A percentile compares a stretch with the other conserved stretches of the same genome.
These are phyloP conservation scores for Starmerella bombicola DNA, from an alignment of 805 yeast genomes.

Conservation along the genomic window DNA sequence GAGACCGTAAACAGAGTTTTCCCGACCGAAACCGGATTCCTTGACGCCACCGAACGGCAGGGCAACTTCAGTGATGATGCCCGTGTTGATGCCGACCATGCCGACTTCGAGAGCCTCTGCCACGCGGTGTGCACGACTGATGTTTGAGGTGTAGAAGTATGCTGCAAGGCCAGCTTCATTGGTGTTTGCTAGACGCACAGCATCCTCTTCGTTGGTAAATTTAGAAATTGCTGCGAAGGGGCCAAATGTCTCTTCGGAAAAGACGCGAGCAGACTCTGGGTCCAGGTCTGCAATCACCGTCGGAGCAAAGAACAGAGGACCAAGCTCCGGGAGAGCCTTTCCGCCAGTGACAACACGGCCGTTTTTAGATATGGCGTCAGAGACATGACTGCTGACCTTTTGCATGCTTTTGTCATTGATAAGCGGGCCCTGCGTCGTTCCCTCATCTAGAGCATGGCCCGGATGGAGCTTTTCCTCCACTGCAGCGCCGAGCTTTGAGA, in stretches of 20 bases:
- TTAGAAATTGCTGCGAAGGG: constrained; percentile 63
- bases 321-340: constrained; percentile 39
- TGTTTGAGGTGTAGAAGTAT: constrained; percentile 51
- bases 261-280: constrained; percentile 39
- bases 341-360: constrained; percentile 60
- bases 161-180: constrained; percentile 68
- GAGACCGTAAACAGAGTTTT: constrained; percentile 63
- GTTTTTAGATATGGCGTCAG: constrained; percentile 49
- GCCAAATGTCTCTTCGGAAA: constrained; percentile 68
- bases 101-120: constrained; percentile 63
- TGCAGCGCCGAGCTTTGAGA: constrained; percentile 36
- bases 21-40: constrained; percentile 70
- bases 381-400: constrained; percentile 49
- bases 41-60: constrained; percentile 56
- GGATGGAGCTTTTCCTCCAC: constrained; percentile 35
- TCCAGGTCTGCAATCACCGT: constrained; percentile 55
- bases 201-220: constrained; percentile 55
- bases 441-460: constrained; percentile 50
- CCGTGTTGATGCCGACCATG: constrained; percentile 74
- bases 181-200: constrained; percentile 47
- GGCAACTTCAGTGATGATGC: constrained; percentile 48
- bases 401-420: constrained; percentile 50
- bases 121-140: constrained; percentile 43
- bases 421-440: constrained; percentile 65
- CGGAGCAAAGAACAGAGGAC: constrained; percentile 53